Percentiles rank a stretch among this genome's conserved stretches.
phyloP scores from a whole-genome alignment of 306 rosid species.

The Cucurbita argyrosperma region DNA sequence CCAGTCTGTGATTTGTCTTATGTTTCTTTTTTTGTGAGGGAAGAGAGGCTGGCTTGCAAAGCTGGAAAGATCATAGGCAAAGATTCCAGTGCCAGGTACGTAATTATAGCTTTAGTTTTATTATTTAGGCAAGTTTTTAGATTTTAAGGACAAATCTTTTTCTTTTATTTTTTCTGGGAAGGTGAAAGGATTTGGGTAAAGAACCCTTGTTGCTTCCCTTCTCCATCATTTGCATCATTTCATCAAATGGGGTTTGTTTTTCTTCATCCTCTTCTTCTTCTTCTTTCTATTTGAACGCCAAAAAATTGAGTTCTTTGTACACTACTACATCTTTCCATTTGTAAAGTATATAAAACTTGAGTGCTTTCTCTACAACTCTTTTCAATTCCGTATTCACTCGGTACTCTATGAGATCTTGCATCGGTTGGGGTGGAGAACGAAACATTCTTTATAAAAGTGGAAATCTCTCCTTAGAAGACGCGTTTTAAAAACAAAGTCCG shows the following conservation, averaged over 20 bases:
- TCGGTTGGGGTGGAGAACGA: too few species aligned
- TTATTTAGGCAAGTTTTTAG: conserved; percentile 15
- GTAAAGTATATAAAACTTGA: conserved; percentile 58
- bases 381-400: not conserved
- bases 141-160: not conserved
- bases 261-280: not conserved
- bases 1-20: conserved; percentile 1
- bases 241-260: conserved; percentile 50
- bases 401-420: too few species aligned
- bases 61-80: conserved; percentile 2
- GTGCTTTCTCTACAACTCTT: conserved; percentile 32
- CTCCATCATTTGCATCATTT: conserved; percentile 23
- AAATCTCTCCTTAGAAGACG: too few species aligned
- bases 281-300: conserved; percentile 19
- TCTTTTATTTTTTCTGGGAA: not conserved
- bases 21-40: not conserved
- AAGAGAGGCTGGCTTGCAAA: conserved; percentile 5
- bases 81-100: conserved; percentile 4
- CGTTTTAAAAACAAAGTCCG: too few species aligned
- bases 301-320: conserved; percentile 45
- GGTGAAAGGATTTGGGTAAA: conserved; percentile 33
- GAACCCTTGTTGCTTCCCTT: conserved; percentile 20
- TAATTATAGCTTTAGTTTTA: not conserved
- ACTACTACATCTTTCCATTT: conserved; percentile 53
- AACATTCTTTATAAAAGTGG: too few species aligned